Evolutionary conservation across 208 protist genomes (phyloP).

Genomic region (Wallacemonas sp.): DNA sequence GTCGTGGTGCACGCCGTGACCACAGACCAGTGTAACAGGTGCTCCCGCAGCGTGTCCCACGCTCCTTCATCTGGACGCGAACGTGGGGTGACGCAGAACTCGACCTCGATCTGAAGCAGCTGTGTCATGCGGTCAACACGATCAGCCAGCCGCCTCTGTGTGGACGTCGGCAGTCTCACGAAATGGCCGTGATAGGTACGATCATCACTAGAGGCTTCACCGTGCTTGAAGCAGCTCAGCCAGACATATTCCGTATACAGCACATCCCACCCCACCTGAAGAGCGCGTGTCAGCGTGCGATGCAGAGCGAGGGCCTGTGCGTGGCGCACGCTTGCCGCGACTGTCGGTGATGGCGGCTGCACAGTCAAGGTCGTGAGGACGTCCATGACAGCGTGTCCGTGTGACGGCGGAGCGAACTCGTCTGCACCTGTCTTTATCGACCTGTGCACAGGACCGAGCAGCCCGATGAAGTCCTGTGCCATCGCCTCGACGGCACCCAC

Average conservation of each 20-base stretch:
- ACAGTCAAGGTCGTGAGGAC: not conserved
- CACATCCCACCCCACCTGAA: slow-evolving; percentile 8
- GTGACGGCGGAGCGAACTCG: not conserved
- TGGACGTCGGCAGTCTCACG: too few relatives aligned
- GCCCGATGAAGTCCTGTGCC: not conserved
- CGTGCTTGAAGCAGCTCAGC: slow-evolving; percentile 9
- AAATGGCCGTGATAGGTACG: not conserved
- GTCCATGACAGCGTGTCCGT: too few relatives aligned
- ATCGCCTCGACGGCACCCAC: not conserved
- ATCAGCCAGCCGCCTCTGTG: too few relatives aligned
- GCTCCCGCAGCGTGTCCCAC: not conserved
- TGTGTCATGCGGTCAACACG: not conserved
- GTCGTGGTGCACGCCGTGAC: not conserved
- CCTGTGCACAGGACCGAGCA: not conserved
- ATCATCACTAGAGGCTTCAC: not conserved
- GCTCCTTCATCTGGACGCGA: not conserved
- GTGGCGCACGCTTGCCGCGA: not conserved
- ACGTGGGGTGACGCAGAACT: not conserved
- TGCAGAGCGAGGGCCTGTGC: not conserved
- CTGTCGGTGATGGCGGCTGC: not conserved
- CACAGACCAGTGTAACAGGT: not conserved
- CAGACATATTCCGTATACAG: slow-evolving; percentile 6
- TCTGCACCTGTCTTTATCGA: not conserved
- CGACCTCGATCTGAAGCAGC: not conserved
- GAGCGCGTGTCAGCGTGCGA: not conserved